phyloP scores from a whole-genome alignment of 441 rosid genomes.

The Populus tomentosa region DNA sequence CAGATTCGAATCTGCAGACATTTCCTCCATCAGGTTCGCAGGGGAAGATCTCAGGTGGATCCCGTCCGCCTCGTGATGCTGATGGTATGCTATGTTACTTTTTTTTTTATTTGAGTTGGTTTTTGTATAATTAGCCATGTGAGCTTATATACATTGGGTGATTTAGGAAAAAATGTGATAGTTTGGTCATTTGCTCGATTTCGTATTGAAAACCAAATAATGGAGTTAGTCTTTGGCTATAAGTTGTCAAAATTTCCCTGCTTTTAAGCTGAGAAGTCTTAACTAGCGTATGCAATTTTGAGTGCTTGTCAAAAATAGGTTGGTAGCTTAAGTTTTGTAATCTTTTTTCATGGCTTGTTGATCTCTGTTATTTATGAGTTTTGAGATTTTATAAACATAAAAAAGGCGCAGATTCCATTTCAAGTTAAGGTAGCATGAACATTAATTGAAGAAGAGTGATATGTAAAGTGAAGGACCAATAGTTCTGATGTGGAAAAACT shows the following conservation, averaged over 20 bases:
- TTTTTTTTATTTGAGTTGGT: background rate
- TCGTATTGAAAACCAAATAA: background rate
- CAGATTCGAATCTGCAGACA: slow-evolving; percentile 81
- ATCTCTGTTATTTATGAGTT: background rate
- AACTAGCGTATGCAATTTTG: background rate
- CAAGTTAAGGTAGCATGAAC: background rate
- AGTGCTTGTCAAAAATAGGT: background rate
- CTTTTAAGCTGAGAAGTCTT: background rate
- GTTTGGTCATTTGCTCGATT: no score
- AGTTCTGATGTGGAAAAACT: no score
- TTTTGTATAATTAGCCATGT: background rate
- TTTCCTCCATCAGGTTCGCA: slow-evolving; percentile 78
- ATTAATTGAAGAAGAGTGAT: background rate
- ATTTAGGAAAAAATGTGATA: background rate
- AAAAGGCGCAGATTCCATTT: background rate
- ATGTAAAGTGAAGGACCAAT: no score
- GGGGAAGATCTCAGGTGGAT: slow-evolving; percentile 82
- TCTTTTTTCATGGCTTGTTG: background rate
- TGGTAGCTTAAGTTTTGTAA: background rate
- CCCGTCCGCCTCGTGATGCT: slow-evolving; percentile 85
- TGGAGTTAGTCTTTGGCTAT: background rate
- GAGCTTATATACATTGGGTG: background rate
- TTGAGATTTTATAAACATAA: background rate
- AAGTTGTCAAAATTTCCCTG: background rate
- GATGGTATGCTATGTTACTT: slow-evolving; percentile 50